Evolutionary conservation across 78 protist species (phyloP), one percentile per base, ranked within the genome.

Genomic region (Speleostelium caveatum): DNA sequence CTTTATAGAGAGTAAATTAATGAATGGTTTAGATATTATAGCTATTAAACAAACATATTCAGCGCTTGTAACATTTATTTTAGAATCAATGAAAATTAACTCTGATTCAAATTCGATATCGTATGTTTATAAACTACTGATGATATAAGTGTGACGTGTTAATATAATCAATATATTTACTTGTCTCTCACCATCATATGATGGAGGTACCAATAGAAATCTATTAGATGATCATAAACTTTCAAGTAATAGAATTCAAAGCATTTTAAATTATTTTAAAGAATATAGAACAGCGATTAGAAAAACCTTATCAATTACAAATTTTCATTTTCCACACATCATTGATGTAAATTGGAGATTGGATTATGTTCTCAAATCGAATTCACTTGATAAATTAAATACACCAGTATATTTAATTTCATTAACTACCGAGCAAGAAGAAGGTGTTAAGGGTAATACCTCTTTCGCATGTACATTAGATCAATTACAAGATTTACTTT

Each of bases 281-380:
- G 60, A 69, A 32, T n/a, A 83, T 69, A 83, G 91, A 69, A n/a
- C 59, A 17, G 62, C 77, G 38, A 67, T 83, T 42, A 83, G 91
- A 83, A 83, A 83, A 32, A 32, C 14, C 22, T 69, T 83, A 33
- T 83, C 91, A 41, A 73, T 69, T 30, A 83, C 91, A 5, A 83
- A 83, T 49, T 83, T 83, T 63, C 91, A 83, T 45, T 83, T 59
- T 41, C 93, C 93, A 66, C 85, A 75, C 28, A 73, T 86, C 30
- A 75, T 86, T 22, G 93, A 75, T 41, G 85, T 86, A 1, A 86
- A 86, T 55, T 86, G 93, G 93, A 62, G 93, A 60, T 49, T 86
- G 17, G 93, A 86, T 42, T 63, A 73, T 51, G 62, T 86, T 45
- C 53, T 86, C 75, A 86, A 75, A 58, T 73, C 86, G 39, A 75